phyloP scores from a whole-genome alignment of 495 filamentous ascomycete species.

The Hypoxylon trugodes region DNA sequence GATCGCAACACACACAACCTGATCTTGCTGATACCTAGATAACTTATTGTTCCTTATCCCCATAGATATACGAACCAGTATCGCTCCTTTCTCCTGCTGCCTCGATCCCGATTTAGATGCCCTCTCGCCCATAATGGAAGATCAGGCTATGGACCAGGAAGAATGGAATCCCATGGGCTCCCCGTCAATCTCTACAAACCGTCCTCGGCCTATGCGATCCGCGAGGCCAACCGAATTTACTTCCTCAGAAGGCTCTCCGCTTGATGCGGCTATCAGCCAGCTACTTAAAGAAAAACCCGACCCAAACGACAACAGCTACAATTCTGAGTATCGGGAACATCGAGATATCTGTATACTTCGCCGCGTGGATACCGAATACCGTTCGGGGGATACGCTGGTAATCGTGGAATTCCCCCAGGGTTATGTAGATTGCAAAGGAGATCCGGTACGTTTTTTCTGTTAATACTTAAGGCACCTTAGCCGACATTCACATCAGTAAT shows the following conservation, averaged over 20 bases:
- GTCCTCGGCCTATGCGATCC: background rate
- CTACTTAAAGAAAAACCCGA: conserved; percentile 18
- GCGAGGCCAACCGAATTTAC: background rate
- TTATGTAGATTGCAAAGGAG: conserved; percentile 34
- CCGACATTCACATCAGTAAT: background rate
- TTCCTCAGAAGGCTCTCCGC: background rate
- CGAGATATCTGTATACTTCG: conserved; percentile 17
- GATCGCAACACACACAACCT: too few species aligned
- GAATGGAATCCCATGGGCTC: too few species aligned
- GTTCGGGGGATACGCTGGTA: conserved; percentile 62
- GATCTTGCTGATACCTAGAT: too few species aligned
- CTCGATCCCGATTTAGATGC: too few species aligned
- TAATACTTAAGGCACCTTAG: background rate
- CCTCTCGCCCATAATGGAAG: too few species aligned
- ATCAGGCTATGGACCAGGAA: too few species aligned
- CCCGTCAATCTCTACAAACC: too few species aligned
- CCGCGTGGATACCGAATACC: conserved; percentile 45
- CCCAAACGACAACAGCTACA: background rate
- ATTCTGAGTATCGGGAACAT: conserved; percentile 25
- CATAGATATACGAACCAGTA: too few species aligned
- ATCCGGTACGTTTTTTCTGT: conserved; percentile 34
- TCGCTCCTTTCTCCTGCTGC: too few species aligned
- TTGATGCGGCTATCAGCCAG: conserved; percentile 23
- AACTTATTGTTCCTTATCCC: too few species aligned
- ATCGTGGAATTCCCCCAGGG: conserved; percentile 59